These are phyloP conservation scores for Amyloporia xantha DNA, from an alignment of 768 basidiomycete genomes.

Conservation along the genomic window DNA sequence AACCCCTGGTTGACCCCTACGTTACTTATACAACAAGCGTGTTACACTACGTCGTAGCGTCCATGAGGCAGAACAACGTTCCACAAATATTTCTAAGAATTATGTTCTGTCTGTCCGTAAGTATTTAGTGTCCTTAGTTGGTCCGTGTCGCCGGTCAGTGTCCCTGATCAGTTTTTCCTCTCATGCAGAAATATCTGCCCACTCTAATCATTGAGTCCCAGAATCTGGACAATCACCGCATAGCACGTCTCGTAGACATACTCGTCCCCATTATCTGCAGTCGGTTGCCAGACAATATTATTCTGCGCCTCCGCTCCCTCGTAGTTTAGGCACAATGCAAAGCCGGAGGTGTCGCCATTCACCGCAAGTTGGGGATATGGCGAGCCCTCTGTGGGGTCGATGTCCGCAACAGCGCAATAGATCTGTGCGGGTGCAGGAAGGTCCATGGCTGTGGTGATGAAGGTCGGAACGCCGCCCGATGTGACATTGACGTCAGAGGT, in stretches of 20 bases:
- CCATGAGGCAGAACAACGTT: no score
- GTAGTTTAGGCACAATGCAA: constrained; percentile 12
- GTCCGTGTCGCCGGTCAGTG: no score
- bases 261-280: background rate
- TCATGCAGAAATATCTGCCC: no score
- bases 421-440: constrained; percentile 22
- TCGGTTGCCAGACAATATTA: constrained; percentile 16
- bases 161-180: no score
- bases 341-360: constrained; percentile 15
- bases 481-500: constrained; percentile 31
- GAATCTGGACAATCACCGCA: constrained; percentile 4
- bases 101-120: no score
- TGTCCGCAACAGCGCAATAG: constrained; percentile 30
- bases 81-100: no score
- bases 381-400: constrained; percentile 15
- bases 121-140: no score
- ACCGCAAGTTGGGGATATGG: constrained; percentile 19
- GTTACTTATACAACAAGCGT: no score
- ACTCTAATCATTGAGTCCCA: background rate
- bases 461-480: constrained; percentile 26
- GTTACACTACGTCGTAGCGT: no score
- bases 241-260: constrained; percentile 7
- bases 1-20: no score
- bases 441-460: constrained; percentile 30
- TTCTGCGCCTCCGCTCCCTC: constrained; percentile 4